These are phyloP conservation scores for Solanum habrochaites DNA, from an alignment of 257 asterid species.

Conservation along the genomic window DNA sequence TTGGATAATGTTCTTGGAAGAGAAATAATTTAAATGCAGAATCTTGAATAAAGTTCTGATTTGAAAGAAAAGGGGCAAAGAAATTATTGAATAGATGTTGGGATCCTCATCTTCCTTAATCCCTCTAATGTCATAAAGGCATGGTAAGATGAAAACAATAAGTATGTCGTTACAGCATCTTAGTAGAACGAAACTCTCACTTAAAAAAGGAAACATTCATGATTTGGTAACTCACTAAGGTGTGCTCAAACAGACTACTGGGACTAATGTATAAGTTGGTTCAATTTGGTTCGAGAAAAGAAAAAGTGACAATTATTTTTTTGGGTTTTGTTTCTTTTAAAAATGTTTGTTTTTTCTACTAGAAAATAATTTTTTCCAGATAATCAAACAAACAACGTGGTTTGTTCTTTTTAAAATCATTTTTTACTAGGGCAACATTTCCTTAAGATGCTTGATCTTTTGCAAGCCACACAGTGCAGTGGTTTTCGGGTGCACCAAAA, in stretches of 20 bases:
- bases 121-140: neutral
- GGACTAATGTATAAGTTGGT: too few relatives aligned
- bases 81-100: slow-evolving; percentile 31
- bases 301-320: too few relatives aligned
- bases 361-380: neutral
- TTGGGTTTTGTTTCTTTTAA: too few relatives aligned
- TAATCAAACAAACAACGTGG: neutral
- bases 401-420: neutral
- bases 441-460: neutral
- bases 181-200: neutral
- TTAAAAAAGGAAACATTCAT: neutral
- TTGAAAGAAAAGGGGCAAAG: neutral
- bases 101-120: slow-evolving; percentile 22
- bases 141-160: neutral
- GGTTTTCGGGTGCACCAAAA: neutral
- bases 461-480: neutral
- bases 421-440: neutral
- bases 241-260: too few relatives aligned
- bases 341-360: too few relatives aligned
- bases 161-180: neutral
- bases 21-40: too few relatives aligned
- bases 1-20: too few relatives aligned
- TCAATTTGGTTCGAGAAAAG: too few relatives aligned
- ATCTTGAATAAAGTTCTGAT: too few relatives aligned
- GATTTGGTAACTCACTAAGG: too few relatives aligned